Evolutionary conservation across 2,329 filamentous ascomycete species (phyloP).

Genomic region (Colletotrichum eleusines): DNA sequence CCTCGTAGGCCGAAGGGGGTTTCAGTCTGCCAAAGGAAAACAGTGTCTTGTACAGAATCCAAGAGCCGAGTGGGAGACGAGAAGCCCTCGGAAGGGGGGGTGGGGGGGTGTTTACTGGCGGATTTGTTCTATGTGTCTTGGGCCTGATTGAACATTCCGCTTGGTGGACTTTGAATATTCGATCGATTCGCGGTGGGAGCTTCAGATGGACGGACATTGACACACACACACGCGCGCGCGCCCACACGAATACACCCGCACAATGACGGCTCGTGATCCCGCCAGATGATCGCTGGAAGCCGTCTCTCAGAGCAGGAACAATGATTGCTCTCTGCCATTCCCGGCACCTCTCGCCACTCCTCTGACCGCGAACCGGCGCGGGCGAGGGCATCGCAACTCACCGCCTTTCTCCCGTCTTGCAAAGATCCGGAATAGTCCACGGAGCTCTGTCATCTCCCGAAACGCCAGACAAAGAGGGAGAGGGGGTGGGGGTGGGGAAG

Average conservation of each 20-base stretch:
- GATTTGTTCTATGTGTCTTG: background rate
- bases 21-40: background rate
- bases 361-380: background rate
- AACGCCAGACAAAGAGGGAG: no score
- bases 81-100: slow-evolving; percentile 3
- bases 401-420: background rate
- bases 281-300: background rate
- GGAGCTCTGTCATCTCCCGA: background rate
- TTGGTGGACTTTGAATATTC: background rate
- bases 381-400: background rate
- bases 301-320: no score
- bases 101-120: background rate
- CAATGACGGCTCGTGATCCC: background rate
- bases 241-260: background rate
- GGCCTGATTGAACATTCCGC: background rate
- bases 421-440: background rate
- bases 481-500: no score
- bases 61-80: background rate
- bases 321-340: background rate
- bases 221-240: no score
- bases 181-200: background rate
- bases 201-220: background rate
- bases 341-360: background rate
- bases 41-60: background rate
- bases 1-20: background rate